Base-by-base conservation (phyloP, 2,329 filamentous ascomycete species). In the Sclerotinia sclerotiorum region DNA sequence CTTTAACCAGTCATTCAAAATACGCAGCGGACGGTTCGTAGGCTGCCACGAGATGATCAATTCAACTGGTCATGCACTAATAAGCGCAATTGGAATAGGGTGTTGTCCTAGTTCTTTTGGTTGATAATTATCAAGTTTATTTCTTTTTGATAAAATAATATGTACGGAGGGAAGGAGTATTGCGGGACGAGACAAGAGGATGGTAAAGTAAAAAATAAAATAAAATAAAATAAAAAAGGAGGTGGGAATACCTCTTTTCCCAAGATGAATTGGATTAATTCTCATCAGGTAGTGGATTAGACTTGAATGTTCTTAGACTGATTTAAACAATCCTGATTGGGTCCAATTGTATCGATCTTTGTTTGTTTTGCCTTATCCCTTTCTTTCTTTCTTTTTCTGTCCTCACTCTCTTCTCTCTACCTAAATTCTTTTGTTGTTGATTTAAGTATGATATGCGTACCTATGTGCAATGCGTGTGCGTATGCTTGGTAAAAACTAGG, bases 31-130 rank as follows among this genome's bases (percentile, higher is more conserved):
- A 66, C 64, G 54, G 64, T 66, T 66, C 64, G 64, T 66, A 66
- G 64, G 64, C 64, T 66, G 64, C 64, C 64, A 66, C 64, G 64
- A 66, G 64, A 58, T 66, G 64, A 66, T 48, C 52, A 58, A 66
- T 66, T 66, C 52, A 66, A 64, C 54, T 66, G 64, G 64, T 66
- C 64, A 66, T 66, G 64, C 54, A 66, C 64, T 66, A 60, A 60
- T 66, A 66, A 51, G 64, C 64, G 64, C 64, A 66, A 66, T 58
- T 66, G 54, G 64, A 66, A 66, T 54, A 57, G 55, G 55, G 55
- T 42, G 55, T 57, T 10, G 21, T 57, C 55, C 39, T 48, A 60
- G 27, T 60, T 60, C 57, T 48, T 32, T 8, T 44, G 42, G 11
- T 27, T 48, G 42, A 60, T 1, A 21, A 35, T 35, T 21, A 32